Evolutionary conservation across 2,329 filamentous ascomycete genomes (phyloP).

Genomic region (Fusarium odoratissimum): DNA sequence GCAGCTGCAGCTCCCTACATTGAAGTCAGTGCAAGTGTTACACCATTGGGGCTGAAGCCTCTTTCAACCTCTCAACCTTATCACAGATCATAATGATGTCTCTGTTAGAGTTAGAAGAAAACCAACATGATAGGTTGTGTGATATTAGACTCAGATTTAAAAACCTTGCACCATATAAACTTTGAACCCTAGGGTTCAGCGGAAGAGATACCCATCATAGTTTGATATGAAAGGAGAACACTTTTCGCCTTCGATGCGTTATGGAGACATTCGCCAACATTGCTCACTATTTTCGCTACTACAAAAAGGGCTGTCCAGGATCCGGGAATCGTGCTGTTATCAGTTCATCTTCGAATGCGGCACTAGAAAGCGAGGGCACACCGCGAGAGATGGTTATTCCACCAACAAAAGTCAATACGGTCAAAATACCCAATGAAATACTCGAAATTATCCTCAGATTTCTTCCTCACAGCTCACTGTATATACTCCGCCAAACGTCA

Average conservation of each 20-base stretch:
- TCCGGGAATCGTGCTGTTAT: neutral
- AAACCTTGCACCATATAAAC: too few species aligned
- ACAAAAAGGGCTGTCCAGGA: accelerated
- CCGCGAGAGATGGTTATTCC: neutral
- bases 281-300: neutral
- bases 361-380: accelerated
- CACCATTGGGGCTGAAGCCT: neutral
- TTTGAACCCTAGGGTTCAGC: accelerated
- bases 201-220: accelerated
- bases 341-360: neutral
- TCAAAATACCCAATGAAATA: neutral
- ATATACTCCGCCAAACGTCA: neutral
- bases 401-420: neutral
- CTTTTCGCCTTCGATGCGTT: neutral
- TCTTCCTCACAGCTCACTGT: neutral
- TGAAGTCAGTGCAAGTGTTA: neutral
- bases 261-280: neutral
- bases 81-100: accelerated
- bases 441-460: neutral
- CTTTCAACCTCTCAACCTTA: accelerated
- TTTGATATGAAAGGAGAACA: neutral
- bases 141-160: accelerated
- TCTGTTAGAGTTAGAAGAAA: too few species aligned
- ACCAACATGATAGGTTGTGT: too few species aligned
- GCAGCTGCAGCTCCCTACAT: neutral